Percentiles rank a stretch among this genome's conserved stretches.
Conservation (phyloP, 129 eudicot species). For the Mikania micrantha region DNA sequence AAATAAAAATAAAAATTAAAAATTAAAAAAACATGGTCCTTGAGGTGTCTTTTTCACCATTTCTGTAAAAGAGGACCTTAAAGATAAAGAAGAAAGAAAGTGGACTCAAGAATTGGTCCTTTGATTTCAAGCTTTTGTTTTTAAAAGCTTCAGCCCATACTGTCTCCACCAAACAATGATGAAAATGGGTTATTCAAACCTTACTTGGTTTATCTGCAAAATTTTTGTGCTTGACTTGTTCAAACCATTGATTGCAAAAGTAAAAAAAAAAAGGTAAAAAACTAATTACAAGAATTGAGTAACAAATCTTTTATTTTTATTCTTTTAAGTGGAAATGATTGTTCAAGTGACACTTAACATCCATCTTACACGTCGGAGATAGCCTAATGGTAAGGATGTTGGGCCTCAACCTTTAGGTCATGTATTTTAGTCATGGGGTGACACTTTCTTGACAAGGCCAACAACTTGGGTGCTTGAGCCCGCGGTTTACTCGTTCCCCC, state of each 20-base stretch:
- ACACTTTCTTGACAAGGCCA: too few species aligned
- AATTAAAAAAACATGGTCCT: constrained; percentile 6
- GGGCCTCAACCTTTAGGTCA: too few species aligned
- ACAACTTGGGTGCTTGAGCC: too few species aligned
- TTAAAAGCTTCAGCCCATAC: constrained; percentile 17
- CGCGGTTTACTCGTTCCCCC: too few species aligned
- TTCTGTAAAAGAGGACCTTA: constrained; percentile 22
- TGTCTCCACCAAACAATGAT: not conserved
- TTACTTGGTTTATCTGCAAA: constrained; percentile 8
- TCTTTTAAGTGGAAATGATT: too few species aligned
- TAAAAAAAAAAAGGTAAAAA: not conserved
- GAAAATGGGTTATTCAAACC: not conserved
- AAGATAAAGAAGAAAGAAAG: constrained; percentile 22
- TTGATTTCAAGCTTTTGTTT: constrained; percentile 15
- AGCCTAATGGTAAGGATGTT: too few species aligned
- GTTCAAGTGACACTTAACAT: too few species aligned
- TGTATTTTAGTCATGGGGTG: too few species aligned
- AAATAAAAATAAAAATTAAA: too few species aligned
- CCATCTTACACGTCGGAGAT: too few species aligned
- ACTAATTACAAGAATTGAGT: constrained; percentile 6
- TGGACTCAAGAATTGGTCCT: constrained; percentile 21
- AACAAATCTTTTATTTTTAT: too few species aligned
- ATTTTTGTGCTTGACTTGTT: not conserved
- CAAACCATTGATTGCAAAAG: constrained; percentile 1
- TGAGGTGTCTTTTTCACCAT: constrained; percentile 25